Base-by-base conservation (phyloP, 192 early-diverging fungal species). In the Kappamyces sp. region DNA sequence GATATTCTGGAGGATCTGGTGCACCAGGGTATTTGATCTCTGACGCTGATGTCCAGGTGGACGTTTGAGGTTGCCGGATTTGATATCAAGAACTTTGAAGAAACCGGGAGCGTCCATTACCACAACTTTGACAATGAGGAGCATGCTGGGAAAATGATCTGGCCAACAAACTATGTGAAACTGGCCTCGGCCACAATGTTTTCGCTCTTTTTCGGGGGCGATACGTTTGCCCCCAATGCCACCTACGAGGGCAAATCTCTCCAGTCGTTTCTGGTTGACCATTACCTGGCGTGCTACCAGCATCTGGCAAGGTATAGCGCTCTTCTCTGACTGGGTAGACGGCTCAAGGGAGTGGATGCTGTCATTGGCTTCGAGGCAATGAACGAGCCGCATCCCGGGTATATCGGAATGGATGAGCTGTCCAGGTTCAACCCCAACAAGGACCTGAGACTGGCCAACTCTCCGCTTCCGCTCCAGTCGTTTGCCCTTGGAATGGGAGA, bases 101-200 rank as follows among this genome's bases (percentile, higher is more conserved):
- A 73, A 1, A 84, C 85, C 33, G 88, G 86, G 4, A 88, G 89
- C 5, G 89, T 89, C 5, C 85, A 87, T 68, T 80, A 90, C 9
- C 89, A 92, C 60, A 85, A 87, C 42, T 75, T 79, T 2, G 75
- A 80, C 43, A 62, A 63, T 12, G 35, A n/a, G 4, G 58, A 37
- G 57, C 55, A 38, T 38, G 65, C 47, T 39, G 63, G 62, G 8
- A 75, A 77, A 32, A 80, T 82, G 78, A 76, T 85, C 5, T 92
- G 90, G 89, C 89, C 90, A 1, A 91, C 90, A 48, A 92, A 92
- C 70, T 91, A 92, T 61, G 84, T 83, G 5, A 92, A 92, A 61
- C 74, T 90, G 10, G 90, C 88, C 3, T 79, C 78, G 13, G 77
- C 84, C 23, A 90, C 89, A 3, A 90, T 92, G 88, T 91, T 92